Evolutionary conservation across 1,284 basidiomycete species (phyloP), one percentile per base, ranked within the genome.

Genomic region (Volvariella surrecta): DNA sequence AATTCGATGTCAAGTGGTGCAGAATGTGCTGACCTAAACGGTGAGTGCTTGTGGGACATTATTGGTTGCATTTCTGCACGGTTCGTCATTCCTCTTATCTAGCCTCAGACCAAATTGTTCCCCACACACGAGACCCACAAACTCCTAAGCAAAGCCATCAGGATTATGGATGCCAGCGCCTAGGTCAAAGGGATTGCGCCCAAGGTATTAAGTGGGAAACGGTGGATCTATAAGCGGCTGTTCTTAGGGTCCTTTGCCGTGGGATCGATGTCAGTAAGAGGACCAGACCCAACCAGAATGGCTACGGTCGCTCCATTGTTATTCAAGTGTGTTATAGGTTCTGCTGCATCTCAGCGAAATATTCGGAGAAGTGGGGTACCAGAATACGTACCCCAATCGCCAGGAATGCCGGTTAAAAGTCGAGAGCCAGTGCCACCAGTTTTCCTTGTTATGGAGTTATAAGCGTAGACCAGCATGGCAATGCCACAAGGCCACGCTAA

Each of bases 1-100:
- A 67, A 67, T 43, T 68, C 68, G 52, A 70, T 61, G 48, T 69
- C 67, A 8, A 70, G 55, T 2, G 67, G 67, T 0, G 64, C 67
- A 3, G 67, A 68, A 51, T 68, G 67, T 1, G 67, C 46, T 34
- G 32, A 62, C 63, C 52, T 65, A 61, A 52, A 68, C 63, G 43
- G 54, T 60, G 28, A 67, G 44, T 2, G 48, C 49, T 7, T 67
- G 66, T 9, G 62, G 64, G 2, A 50, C 43, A 47, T 69, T 67
- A 41, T 67, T 66, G 2, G 43, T 38, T 2, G 41, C 17, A 42
- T 56, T 44, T 32, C 51, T 49, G 45, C 66, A 69, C 56, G 58
- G 64, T 1, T 49, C 46, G 47, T 67, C 59, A 31, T 56, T 50
- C 37, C 56, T 47, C 2, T 52, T 44, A 13, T 58, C 57, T 28